A percentile compares a stretch with the other conserved stretches of the same genome.
These are phyloP conservation scores for Acacia crassicarpa DNA, from an alignment of 306 rosid species.

Conservation along the genomic window DNA sequence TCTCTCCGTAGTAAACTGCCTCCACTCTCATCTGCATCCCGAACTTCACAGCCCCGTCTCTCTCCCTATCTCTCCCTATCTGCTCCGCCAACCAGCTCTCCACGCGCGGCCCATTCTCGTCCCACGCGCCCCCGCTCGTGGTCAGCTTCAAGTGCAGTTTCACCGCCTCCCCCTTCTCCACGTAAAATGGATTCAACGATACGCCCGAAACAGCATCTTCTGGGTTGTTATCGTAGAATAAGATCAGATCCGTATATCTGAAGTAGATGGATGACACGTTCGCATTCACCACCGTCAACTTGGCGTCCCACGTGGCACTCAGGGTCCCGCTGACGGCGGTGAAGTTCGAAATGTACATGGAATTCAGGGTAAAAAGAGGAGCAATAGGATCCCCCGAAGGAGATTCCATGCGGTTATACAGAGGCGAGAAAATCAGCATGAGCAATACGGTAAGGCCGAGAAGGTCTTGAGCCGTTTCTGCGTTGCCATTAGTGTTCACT, in stretches of 20 bases:
- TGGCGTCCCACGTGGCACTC: slow-evolving; percentile 39
- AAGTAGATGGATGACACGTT: slow-evolving; percentile 45
- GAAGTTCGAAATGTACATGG: slow-evolving; percentile 45
- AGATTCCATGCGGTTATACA: slow-evolving; percentile 18
- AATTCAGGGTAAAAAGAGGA: slow-evolving; percentile 33
- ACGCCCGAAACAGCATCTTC: slow-evolving; percentile 43
- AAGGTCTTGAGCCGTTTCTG: slow-evolving; percentile 30
- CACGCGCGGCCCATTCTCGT: slow-evolving; percentile 23
- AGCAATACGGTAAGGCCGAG: slow-evolving; percentile 30
- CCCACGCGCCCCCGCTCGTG: not conserved
- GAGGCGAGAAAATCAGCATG: slow-evolving; percentile 26
- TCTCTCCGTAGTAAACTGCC: slow-evolving; percentile 35
- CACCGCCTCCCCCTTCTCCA: slow-evolving; percentile 39
- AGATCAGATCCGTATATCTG: slow-evolving; percentile 24
- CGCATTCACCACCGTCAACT: slow-evolving; percentile 32
- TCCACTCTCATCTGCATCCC: slow-evolving; percentile 49
- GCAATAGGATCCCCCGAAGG: slow-evolving; percentile 35
- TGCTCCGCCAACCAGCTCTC: slow-evolving; percentile 40
- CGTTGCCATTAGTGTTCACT: not conserved
- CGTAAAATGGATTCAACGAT: slow-evolving; percentile 38
- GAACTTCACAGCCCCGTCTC: slow-evolving; percentile 40
- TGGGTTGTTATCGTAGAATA: slow-evolving; percentile 40
- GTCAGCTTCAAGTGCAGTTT: slow-evolving; percentile 44
- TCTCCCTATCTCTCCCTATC: slow-evolving; percentile 41
- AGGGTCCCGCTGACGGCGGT: not conserved